Conservation (phyloP, 2,329 filamentous ascomycete genomes). For the Sphaerulina vaccinii region DNA sequence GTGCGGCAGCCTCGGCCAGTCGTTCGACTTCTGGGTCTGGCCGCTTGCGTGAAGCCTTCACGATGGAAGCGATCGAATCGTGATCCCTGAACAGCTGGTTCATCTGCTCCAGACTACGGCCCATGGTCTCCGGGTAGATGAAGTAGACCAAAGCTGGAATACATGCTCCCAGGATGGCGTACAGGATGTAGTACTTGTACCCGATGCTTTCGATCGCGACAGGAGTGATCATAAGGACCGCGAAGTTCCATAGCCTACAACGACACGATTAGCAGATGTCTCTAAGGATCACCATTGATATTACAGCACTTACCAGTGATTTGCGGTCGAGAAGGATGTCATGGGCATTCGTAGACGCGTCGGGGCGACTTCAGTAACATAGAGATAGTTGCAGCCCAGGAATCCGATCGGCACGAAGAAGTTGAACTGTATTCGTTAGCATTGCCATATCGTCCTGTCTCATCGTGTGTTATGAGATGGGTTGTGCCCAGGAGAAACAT, state of each 20-base stretch:
- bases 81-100: slow-evolving; percentile 27
- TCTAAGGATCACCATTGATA: background rate
- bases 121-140: slow-evolving; percentile 53
- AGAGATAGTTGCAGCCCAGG: slow-evolving; percentile 60
- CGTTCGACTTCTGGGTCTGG: slow-evolving; percentile 15
- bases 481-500: slow-evolving; percentile 51
- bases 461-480: background rate
- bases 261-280: slow-evolving; percentile 37
- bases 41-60: slow-evolving; percentile 16
- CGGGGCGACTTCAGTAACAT: slow-evolving; percentile 59
- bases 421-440: slow-evolving; percentile 45
- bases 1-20: slow-evolving; percentile 8
- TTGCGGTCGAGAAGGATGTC: slow-evolving; percentile 57
- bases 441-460: background rate
- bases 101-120: slow-evolving; percentile 56
- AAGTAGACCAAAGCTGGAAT: slow-evolving; percentile 53
- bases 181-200: slow-evolving; percentile 55
- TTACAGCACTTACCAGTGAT: slow-evolving; percentile 43
- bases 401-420: slow-evolving; percentile 61
- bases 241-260: slow-evolving; percentile 47
- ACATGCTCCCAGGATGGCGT: slow-evolving; percentile 47
- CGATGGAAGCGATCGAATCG: slow-evolving; percentile 26
- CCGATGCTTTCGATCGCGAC: slow-evolving; percentile 53
- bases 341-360: slow-evolving; percentile 54
- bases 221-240: slow-evolving; percentile 48